These are phyloP conservation scores for Globisporangium rhizosaccharum DNA, from an alignment of 352 stramenopile genomes.

Conservation along the genomic window DNA sequence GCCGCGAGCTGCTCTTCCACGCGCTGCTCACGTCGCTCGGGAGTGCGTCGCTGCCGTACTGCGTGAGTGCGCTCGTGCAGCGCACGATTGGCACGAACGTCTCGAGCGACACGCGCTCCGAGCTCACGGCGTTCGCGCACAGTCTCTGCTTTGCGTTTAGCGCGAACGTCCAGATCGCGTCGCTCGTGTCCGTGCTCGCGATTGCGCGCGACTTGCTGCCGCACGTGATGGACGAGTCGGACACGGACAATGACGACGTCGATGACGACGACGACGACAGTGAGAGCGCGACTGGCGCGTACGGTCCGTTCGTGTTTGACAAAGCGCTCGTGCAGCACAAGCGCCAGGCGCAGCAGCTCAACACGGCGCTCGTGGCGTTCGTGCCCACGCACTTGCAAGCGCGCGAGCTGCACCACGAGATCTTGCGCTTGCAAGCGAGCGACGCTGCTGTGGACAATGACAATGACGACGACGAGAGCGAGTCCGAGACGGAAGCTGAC, in stretches of 20 bases:
- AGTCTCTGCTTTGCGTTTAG: conserved; percentile 52
- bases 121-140: conserved; percentile 66
- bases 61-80: conserved; percentile 53
- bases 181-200: conserved; percentile 51
- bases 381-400: conserved; percentile 59
- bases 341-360: conserved; percentile 44
- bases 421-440: conserved; percentile 35
- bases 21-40: conserved; percentile 57
- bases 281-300: conserved; percentile 26
- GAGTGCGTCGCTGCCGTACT: conserved; percentile 41
- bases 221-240: conserved; percentile 61
- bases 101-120: conserved; percentile 26
- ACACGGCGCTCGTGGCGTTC: conserved; percentile 61
- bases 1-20: conserved; percentile 58
- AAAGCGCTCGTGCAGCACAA: conserved; percentile 27
- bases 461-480: conserved; percentile 24
- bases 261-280: conserved; percentile 43
- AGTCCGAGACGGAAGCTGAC: conserved; percentile 18
- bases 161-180: conserved; percentile 49
- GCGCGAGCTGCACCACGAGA: conserved; percentile 67
- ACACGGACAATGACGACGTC: conserved; percentile 68
- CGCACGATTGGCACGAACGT: conserved; percentile 20
- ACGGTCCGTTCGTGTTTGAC: conserved; percentile 48
- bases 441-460: conserved; percentile 8
- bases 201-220: conserved; percentile 59